phyloP scores from a whole-genome alignment of 2,329 filamentous ascomycete species.

The Colletotrichum echinochloae region DNA sequence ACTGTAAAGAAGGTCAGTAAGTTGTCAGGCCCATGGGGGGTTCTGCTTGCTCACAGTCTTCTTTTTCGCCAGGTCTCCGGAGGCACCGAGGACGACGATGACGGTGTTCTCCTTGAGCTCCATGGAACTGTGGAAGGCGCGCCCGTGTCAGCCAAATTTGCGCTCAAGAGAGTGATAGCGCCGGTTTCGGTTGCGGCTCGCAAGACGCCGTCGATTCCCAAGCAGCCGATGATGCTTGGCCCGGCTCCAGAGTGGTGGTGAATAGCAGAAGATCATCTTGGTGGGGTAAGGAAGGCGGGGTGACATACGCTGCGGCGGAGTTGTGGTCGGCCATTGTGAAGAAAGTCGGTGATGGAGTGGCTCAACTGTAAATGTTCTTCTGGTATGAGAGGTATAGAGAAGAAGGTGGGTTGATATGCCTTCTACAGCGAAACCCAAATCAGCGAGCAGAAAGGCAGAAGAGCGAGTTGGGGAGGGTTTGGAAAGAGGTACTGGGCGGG shows the following conservation, averaged over 20 bases:
- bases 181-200: conserved; percentile 17
- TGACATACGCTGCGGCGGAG: conserved; percentile 44
- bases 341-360: conserved; percentile 19
- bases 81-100: conserved; percentile 96
- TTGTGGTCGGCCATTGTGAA: conserved; percentile 43
- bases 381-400: conserved; percentile 3
- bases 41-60: conserved; percentile 78
- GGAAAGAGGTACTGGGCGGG: conserved; percentile 34
- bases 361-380: conserved; percentile 17
- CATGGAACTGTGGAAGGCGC: conserved; percentile 70
- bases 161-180: not conserved
- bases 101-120: conserved; percentile 99
- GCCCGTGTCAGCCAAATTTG: conserved; percentile 29
- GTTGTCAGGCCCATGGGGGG: conserved; percentile 5
- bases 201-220: not conserved
- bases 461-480: conserved; percentile 39
- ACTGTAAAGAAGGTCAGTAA: conserved; percentile 66
- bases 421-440: conserved; percentile 36
- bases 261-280: conserved; percentile 25
- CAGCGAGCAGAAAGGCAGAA: conserved; percentile 34
- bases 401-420: conserved; percentile 9
- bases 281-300: conserved; percentile 40
- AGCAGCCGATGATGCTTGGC: conserved; percentile 11
- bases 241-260: conserved; percentile 15
- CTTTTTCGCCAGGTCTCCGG: conserved; percentile 98